Evolutionary conservation across 768 basidiomycete genomes (phyloP).

Genomic region (Psilocybe sp.): DNA sequence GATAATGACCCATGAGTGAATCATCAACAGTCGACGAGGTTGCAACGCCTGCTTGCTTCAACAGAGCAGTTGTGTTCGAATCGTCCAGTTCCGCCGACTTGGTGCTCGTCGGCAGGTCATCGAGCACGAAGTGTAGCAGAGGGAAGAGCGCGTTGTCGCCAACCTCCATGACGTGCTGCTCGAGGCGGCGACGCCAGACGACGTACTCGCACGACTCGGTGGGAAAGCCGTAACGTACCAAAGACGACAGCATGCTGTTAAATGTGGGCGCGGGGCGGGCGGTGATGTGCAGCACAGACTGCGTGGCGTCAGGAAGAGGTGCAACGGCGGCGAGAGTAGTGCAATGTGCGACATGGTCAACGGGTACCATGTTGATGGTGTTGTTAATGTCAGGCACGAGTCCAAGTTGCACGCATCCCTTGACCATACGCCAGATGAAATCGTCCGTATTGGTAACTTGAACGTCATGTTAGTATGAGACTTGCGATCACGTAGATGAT

Average conservation of each 20-base stretch:
- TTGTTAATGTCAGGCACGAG: conserved; percentile 97
- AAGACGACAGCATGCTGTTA: conserved; percentile 76
- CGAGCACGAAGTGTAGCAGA: conserved; percentile 92
- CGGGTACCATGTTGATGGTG: conserved; percentile 96
- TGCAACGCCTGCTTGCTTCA: conserved; percentile 38
- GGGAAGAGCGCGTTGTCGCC: conserved; percentile 98
- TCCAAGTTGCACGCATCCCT: conserved; percentile 98
- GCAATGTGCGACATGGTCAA: conserved; percentile 90
- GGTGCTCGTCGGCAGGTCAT: conserved; percentile 95
- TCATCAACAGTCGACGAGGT: conserved; percentile 65
- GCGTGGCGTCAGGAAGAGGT: conserved; percentile 41
- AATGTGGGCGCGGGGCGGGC: conserved; percentile 86
- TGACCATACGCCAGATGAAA: conserved; percentile 97
- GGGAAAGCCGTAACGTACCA: conserved; percentile 77
- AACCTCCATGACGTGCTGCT: conserved; percentile 90
- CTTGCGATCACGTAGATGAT: background rate
- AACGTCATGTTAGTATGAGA: conserved; percentile 1
- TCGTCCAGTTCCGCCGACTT: conserved; percentile 92
- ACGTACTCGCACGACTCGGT: conserved; percentile 84
- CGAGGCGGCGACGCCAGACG: conserved; percentile 86
- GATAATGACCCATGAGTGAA: conserved; percentile 77
- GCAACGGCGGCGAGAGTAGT: conserved; percentile 70
- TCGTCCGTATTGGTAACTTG: conserved; percentile 98
- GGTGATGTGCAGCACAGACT: conserved; percentile 79
- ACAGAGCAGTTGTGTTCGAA: conserved; percentile 69